Evolutionary conservation across 2,329 filamentous ascomycete genomes (phyloP).

Genomic region (Ophiostoma piceae): DNA sequence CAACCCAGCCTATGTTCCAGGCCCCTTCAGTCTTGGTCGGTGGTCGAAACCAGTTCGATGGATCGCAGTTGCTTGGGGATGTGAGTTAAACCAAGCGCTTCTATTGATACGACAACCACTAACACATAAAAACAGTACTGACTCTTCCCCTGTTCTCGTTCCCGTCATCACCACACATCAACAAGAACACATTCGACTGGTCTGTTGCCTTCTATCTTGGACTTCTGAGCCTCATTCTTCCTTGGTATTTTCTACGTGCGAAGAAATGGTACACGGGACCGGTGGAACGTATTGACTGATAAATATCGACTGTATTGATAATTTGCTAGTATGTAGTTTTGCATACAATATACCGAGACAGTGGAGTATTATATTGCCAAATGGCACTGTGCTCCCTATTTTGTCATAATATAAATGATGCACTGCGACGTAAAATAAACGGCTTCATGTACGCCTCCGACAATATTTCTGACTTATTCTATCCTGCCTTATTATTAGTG

Average conservation of each 20-base stretch:
- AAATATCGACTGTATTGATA: background rate
- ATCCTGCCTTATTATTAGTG: too few species aligned
- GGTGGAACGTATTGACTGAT: background rate
- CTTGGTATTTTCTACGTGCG: slow-evolving; percentile 3
- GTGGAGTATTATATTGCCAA: too few species aligned
- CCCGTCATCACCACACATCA: slow-evolving; percentile 5
- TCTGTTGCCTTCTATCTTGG: slow-evolving; percentile 10
- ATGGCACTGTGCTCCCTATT: too few species aligned
- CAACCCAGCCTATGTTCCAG: background rate
- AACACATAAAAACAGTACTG: background rate
- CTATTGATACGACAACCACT: background rate
- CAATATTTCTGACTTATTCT: too few species aligned
- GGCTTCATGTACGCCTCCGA: too few species aligned
- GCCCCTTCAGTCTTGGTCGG: background rate
- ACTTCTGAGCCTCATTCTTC: background rate
- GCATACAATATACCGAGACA: background rate
- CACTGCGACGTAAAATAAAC: too few species aligned
- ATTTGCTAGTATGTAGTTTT: background rate
- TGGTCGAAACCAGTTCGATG: slow-evolving; percentile 2
- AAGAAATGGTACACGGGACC: slow-evolving; percentile 4
- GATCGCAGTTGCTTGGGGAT: slow-evolving; percentile 12
- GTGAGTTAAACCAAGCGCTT: background rate
- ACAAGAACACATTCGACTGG: slow-evolving; percentile 4
- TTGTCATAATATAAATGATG: too few species aligned
- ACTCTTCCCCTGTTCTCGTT: slow-evolving; percentile 5